Evolutionary conservation across 2,329 filamentous ascomycete species (phyloP).

Genomic region (Lasiodiplodia gonubiensis): DNA sequence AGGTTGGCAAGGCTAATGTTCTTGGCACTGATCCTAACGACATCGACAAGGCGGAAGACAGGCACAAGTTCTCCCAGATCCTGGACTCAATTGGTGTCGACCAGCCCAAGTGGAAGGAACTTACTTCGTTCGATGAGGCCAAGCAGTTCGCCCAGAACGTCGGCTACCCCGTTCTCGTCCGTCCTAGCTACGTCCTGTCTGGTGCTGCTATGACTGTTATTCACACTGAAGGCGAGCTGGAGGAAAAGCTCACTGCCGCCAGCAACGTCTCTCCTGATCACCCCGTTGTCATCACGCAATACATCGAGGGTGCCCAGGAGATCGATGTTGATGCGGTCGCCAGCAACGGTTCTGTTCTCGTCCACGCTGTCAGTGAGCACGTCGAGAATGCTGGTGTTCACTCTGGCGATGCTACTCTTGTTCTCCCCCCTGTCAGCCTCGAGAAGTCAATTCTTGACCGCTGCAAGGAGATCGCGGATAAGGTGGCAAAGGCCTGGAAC

Average conservation of each 20-base stretch:
- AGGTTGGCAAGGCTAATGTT: slow-evolving; percentile 85
- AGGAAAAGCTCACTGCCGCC: slow-evolving; percentile 92
- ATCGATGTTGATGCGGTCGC: slow-evolving; percentile 96
- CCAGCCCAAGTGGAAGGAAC: slow-evolving; percentile 97
- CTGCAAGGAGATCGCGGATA: slow-evolving; percentile 92
- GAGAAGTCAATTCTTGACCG: slow-evolving; percentile 79
- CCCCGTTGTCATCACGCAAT: slow-evolving; percentile 97
- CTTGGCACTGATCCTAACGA: slow-evolving; percentile 91
- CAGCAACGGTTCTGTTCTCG: slow-evolving; percentile 80
- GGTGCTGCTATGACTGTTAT: slow-evolving; percentile 99
- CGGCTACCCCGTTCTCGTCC: slow-evolving; percentile 91
- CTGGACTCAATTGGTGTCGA: slow-evolving; percentile 96
- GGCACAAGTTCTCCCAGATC: slow-evolving; percentile 98
- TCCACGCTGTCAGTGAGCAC: slow-evolving; percentile 95
- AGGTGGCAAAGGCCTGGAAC: slow-evolving; percentile 95
- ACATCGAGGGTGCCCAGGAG: slow-evolving; percentile 95
- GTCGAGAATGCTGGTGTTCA: slow-evolving; percentile 97
- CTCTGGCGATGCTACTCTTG: slow-evolving; percentile 93
- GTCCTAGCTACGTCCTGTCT: slow-evolving; percentile 93
- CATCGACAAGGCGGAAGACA: slow-evolving; percentile 97
- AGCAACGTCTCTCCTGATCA: slow-evolving; percentile 92
- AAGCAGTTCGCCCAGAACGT: slow-evolving; percentile 84
- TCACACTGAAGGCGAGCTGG: slow-evolving; percentile 81
- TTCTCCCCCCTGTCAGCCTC: slow-evolving; percentile 84
- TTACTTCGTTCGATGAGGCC: slow-evolving; percentile 87